phyloP scores from a whole-genome alignment of 2,329 filamentous ascomycete species.

The Sporothrix variecibatus region DNA sequence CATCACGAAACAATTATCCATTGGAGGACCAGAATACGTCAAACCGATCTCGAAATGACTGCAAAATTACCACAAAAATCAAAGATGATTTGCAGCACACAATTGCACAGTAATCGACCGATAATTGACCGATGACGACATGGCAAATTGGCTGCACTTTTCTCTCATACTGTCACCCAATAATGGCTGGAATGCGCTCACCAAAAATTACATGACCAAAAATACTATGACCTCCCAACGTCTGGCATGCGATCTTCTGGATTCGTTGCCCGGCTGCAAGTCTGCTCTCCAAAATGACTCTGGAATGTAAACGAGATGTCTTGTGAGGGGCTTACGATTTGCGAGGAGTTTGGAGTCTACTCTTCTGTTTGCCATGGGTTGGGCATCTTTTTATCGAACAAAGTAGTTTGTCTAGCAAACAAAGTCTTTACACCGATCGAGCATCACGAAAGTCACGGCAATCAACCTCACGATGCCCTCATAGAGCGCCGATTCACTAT shows the following conservation, averaged over 20 bases:
- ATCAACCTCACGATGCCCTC: not conserved
- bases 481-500: not conserved
- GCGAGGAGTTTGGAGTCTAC: not conserved
- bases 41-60: not conserved
- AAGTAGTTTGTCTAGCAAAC: not conserved
- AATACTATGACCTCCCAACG: not conserved
- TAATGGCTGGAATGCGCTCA: conserved; percentile 4
- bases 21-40: not conserved
- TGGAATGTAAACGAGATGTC: conserved; percentile 23
- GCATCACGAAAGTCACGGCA: not conserved
- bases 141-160: not conserved
- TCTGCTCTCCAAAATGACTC: not conserved
- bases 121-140: conserved; percentile 5
- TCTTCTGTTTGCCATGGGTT: not conserved
- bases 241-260: not conserved
- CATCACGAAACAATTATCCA: not conserved
- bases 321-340: not conserved
- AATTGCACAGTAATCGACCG: not conserved
- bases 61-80: not conserved
- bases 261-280: conserved; percentile 23
- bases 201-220: not conserved
- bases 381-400: not conserved
- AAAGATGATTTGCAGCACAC: not conserved
- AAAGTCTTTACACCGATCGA: not conserved
- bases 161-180: not conserved